Percentiles rank a stretch among this genome's conserved stretches.
Conservation (phyloP, 2,329 filamentous ascomycete genomes). For the Cladosporium halotolerans region DNA sequence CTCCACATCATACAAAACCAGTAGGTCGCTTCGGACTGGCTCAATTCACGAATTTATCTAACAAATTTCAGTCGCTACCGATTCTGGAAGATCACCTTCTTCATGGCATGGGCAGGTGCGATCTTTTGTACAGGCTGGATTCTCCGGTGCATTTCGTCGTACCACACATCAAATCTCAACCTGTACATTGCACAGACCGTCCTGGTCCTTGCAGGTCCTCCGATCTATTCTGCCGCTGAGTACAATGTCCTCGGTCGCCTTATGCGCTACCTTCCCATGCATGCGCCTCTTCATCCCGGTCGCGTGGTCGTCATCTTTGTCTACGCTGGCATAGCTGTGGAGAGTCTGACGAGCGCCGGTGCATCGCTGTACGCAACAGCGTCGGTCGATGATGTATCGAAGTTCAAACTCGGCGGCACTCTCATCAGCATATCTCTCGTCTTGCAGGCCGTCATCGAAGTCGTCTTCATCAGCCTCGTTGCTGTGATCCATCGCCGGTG, state of each 20-base stretch:
- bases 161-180: constrained; percentile 41
- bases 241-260: constrained; percentile 54
- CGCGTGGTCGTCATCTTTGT: constrained; percentile 53
- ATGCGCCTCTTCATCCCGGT: constrained; percentile 50
- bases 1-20: constrained; percentile 48
- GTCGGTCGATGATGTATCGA: not conserved
- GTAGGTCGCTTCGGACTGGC: constrained; percentile 3
- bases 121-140: constrained; percentile 45
- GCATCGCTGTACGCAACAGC: constrained; percentile 39
- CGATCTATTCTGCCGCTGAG: constrained; percentile 54
- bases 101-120: constrained; percentile 17
- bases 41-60: not conserved
- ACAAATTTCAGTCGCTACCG: constrained; percentile 9
- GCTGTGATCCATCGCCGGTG: constrained; percentile 42
- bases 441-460: constrained; percentile 43
- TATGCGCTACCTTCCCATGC: constrained; percentile 54
- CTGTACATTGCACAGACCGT: constrained; percentile 42
- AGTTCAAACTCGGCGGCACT: constrained; percentile 9
- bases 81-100: constrained; percentile 17
- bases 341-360: constrained; percentile 46
- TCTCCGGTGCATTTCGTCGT: constrained; percentile 46
- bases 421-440: constrained; percentile 42
- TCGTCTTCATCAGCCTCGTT: constrained; percentile 41
- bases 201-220: constrained; percentile 35
- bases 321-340: constrained; percentile 44